Evolutionary conservation across 106 monocot species (phyloP).

Genomic region (Allium cepa): DNA sequence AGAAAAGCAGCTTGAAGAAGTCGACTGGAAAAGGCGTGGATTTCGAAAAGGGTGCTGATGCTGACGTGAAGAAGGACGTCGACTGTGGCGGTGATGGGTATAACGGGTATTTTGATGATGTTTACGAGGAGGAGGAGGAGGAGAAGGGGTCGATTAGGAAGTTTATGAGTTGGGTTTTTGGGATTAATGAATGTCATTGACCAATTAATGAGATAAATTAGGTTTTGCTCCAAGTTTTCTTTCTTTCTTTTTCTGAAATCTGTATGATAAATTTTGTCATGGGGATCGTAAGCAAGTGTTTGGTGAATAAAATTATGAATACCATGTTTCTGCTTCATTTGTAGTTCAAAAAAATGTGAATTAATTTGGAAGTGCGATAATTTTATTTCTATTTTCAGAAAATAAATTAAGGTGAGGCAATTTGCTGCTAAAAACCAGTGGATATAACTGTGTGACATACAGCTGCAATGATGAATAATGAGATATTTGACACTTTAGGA

Average conservation of each 20-base stretch:
- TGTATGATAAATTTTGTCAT: too few relatives aligned
- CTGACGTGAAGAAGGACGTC: neutral
- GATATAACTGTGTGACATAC: too few relatives aligned
- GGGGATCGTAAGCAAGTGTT: too few relatives aligned
- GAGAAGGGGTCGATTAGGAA: slow-evolving; percentile 15
- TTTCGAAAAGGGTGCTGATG: neutral
- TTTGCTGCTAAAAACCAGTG: too few relatives aligned
- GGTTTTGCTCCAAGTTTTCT: neutral
- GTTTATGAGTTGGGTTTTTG: slow-evolving; percentile 32
- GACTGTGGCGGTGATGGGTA: neutral
- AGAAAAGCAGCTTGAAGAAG: neutral
- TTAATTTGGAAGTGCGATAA: too few relatives aligned
- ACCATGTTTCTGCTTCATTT: too few relatives aligned
- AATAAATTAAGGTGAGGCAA: too few relatives aligned
- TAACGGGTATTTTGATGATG: neutral
- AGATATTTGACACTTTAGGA: too few relatives aligned
- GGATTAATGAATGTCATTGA: neutral
- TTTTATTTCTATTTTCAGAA: too few relatives aligned
- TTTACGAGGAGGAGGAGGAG: slow-evolving; percentile 7
- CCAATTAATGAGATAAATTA: neutral
- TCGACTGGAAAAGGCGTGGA: neutral
- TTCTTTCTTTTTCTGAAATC: neutral
- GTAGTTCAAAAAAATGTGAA: too few relatives aligned
- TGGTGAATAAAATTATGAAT: too few relatives aligned
- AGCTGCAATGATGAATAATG: too few relatives aligned